Conservation (phyloP, 2,329 filamentous ascomycete genomes). For the Trichoderma koningii region DNA sequence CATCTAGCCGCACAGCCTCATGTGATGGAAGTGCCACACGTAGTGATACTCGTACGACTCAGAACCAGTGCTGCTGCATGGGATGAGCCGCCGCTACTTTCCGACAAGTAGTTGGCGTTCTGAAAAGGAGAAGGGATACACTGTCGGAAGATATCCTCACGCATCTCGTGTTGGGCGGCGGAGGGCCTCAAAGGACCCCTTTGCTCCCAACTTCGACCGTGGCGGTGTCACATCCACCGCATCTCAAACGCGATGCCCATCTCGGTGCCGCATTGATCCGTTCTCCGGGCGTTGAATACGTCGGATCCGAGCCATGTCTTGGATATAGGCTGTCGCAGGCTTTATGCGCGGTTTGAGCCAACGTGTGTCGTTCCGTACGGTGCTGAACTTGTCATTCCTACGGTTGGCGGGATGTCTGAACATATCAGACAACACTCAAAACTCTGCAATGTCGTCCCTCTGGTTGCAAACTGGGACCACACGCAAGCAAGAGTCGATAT, state of each 20-base stretch:
- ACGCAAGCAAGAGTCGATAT: not conserved
- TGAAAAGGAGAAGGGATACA: conserved; percentile 9
- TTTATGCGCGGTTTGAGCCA: not conserved
- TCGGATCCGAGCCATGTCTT: conserved; percentile 4
- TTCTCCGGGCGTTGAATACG: not conserved
- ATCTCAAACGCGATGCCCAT: not conserved
- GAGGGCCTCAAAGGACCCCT: not conserved
- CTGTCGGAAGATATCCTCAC: not conserved
- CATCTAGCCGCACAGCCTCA: conserved; percentile 14
- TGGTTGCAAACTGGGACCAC: no score
- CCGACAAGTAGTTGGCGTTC: not conserved
- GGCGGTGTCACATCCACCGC: conserved; percentile 13
- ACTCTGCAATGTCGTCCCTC: no score
- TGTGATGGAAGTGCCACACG: conserved; percentile 13
- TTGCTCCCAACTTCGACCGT: not conserved
- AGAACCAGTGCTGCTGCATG: not conserved
- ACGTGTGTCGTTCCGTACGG: not conserved
- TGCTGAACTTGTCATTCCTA: not conserved
- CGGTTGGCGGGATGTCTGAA: not conserved
- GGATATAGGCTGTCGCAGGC: conserved; percentile 5
- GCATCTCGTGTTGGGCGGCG: conserved; percentile 7
- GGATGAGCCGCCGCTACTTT: not conserved
- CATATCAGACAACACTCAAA: no score
- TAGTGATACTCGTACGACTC: not conserved
- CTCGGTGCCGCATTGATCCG: conserved; percentile 1